These are phyloP conservation scores for Fusarium sp. DNA, from an alignment of 2,329 filamentous ascomycete genomes.

Conservation along the genomic window DNA sequence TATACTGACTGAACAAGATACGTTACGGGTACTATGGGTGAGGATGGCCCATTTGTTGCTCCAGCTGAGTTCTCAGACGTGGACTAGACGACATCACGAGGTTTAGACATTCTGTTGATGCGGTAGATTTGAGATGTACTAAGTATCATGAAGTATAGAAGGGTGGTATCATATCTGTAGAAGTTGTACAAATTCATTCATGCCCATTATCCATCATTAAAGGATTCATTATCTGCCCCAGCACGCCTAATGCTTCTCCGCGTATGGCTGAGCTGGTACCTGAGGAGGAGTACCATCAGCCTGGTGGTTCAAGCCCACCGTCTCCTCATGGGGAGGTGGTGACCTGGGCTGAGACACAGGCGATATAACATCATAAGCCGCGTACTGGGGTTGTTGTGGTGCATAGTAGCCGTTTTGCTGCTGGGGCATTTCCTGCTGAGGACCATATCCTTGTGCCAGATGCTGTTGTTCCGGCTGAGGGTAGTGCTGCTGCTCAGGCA, in stretches of 20 bases:
- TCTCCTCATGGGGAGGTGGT: slow-evolving; percentile 42
- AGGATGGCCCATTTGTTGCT: slow-evolving; percentile 49
- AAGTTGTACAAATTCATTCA: neutral
- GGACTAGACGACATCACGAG: slow-evolving; percentile 36
- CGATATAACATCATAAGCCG: neutral
- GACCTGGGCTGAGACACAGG: slow-evolving; percentile 7
- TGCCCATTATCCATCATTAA: neutral
- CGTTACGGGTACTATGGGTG: slow-evolving; percentile 51
- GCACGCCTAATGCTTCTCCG: slow-evolving; percentile 32
- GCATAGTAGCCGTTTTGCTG: neutral
- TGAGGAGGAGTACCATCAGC: slow-evolving; percentile 42
- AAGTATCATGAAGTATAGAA: slow-evolving; percentile 12
- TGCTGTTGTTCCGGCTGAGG: neutral
- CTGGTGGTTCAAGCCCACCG: slow-evolving; percentile 46
- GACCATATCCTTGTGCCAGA: neutral
- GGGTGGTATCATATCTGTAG: slow-evolving; percentile 33
- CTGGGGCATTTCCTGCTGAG: neutral
- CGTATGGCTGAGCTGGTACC: slow-evolving; percentile 26
- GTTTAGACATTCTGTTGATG: neutral
- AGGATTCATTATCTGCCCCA: neutral
- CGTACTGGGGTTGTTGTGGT: neutral
- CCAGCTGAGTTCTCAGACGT: slow-evolving; percentile 49
- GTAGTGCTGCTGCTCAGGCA: slow-evolving; percentile 8
- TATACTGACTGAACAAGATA: slow-evolving; percentile 48
- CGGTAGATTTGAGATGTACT: neutral